These are phyloP conservation scores for Favolaschia claudopus DNA, from an alignment of 768 basidiomycete genomes.

Conservation along the genomic window DNA sequence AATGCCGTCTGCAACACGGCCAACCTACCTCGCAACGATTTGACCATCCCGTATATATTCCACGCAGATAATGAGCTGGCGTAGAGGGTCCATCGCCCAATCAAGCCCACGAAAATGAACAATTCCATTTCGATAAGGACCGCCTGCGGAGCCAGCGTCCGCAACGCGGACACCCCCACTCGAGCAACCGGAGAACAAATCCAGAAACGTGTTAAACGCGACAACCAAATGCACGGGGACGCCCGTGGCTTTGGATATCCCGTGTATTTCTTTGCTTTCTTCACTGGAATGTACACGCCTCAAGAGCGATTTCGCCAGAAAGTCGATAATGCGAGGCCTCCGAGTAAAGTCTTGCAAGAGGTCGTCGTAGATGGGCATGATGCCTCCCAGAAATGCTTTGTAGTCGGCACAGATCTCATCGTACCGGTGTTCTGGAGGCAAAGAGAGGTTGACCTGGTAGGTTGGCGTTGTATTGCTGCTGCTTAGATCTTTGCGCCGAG, in stretches of 20 bases:
- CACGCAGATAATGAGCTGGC: slow-evolving; percentile 41
- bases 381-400: slow-evolving; percentile 32
- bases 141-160: slow-evolving; percentile 26
- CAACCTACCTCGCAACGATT: slow-evolving; percentile 46
- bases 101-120: slow-evolving; percentile 48
- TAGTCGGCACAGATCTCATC: slow-evolving; percentile 41
- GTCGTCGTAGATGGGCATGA: slow-evolving; percentile 38
- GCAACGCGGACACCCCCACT: slow-evolving; percentile 42
- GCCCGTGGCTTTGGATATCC: slow-evolving; percentile 38
- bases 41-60: slow-evolving; percentile 42
- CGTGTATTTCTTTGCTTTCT: slow-evolving; percentile 43
- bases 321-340: slow-evolving; percentile 32
- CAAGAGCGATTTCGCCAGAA: slow-evolving; percentile 35
- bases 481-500: slow-evolving; percentile 14
- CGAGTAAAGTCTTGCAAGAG: slow-evolving; percentile 33
- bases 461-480: slow-evolving; percentile 30
- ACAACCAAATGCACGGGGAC: slow-evolving; percentile 43
- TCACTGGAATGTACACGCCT: slow-evolving; percentile 39
- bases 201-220: slow-evolving; percentile 49
- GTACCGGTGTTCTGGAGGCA: slow-evolving; percentile 40
- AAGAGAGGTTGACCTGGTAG: slow-evolving; percentile 42
- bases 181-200: slow-evolving; percentile 47
- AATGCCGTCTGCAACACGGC: no score
- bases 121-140: slow-evolving; percentile 34
- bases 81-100: slow-evolving; percentile 47